Evolutionary conservation across 140 eudicot genomes (phyloP), one percentile per base, ranked within the genome.

Genomic region (Oenanthe javanica): DNA sequence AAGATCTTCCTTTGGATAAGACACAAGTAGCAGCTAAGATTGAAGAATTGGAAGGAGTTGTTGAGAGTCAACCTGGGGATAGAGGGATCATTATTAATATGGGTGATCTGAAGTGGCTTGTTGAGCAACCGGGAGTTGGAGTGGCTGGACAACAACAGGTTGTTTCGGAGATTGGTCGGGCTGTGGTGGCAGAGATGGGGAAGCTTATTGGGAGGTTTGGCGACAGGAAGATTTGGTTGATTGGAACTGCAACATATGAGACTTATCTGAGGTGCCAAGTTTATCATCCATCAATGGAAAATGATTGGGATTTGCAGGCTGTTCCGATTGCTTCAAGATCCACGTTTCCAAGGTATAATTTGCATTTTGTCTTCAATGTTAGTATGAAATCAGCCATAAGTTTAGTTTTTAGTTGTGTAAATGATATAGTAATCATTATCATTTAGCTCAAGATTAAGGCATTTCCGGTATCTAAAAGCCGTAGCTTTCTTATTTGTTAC

Each of bases 241-340:
- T 93, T 36, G 99, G 99, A 3, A 93, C 94, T 21, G 98, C 99
- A 64, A 96, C 99, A 14, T 93, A 97, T 85, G 99, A 96, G 88
- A 96, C 99, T 31, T 96, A 89, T 81, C 79, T 96, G 86, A 93
- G 99, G 75, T 93, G 99, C 72, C 98, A 93, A 73, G 94, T 96
- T 79, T 96, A 93, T 86, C 98, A 93, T 84, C 90, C 96, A 13
- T 79, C 92, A 27, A 93, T 93, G 98, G 99, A 96, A 84, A 86
- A 80, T 79, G 97, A 88, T 72, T 96, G 99, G 99, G 98, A 91
- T 89, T 86, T 96, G 80, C 99, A 96, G 69, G 99, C 95, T n/a
- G 96, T 92, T 12, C 96, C 99, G 4, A 88, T 96, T 81, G 88
- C 97, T 64, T 86, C 98, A 7, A 88, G 96, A 84, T 88, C 91